Conservation (phyloP, 2,329 filamentous ascomycete genomes). For the Exophiala sideris region DNA sequence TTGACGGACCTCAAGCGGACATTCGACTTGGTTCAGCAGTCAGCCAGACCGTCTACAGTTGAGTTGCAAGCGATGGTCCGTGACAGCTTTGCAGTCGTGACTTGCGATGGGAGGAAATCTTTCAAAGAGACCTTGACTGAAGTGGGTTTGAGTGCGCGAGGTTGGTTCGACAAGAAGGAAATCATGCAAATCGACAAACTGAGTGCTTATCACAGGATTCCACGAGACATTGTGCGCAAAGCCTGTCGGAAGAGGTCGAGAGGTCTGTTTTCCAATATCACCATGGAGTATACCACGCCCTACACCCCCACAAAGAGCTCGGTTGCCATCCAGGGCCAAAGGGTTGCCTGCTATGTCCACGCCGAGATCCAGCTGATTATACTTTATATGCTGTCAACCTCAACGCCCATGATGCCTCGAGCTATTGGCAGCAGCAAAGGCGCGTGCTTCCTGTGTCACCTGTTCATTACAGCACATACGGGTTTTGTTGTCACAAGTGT, state of each 20-base stretch:
- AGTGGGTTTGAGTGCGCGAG: constrained; percentile 2
- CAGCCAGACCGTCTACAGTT: neutral
- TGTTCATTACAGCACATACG: constrained; percentile 23
- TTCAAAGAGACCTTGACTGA: constrained; percentile 5
- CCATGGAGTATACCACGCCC: constrained; percentile 8
- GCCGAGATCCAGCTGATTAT: constrained; percentile 28
- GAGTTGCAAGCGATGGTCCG: neutral
- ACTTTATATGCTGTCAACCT: constrained; percentile 16
- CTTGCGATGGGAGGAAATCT: constrained; percentile 1
- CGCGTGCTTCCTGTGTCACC: constrained; percentile 29
- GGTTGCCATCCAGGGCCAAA: constrained; percentile 10
- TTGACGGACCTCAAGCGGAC: neutral
- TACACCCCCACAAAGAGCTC: constrained; percentile 6
- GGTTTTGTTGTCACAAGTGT: constrained; percentile 17
- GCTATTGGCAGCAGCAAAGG: constrained; percentile 27
- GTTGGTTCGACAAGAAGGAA: constrained; percentile 17
- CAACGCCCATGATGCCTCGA: constrained; percentile 10
- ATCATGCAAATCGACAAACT: constrained; percentile 25
- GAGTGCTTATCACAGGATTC: constrained; percentile 20
- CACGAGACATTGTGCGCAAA: constrained; percentile 6
- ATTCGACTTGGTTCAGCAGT: neutral
- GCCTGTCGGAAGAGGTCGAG: constrained; percentile 2
- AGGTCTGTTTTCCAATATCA: constrained; percentile 9
- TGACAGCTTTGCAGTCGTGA: constrained; percentile 13
- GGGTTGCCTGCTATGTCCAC: constrained; percentile 21